phyloP scores from a whole-genome alignment of 2,329 filamentous ascomycete species.

The Aureobasidium sp. region DNA sequence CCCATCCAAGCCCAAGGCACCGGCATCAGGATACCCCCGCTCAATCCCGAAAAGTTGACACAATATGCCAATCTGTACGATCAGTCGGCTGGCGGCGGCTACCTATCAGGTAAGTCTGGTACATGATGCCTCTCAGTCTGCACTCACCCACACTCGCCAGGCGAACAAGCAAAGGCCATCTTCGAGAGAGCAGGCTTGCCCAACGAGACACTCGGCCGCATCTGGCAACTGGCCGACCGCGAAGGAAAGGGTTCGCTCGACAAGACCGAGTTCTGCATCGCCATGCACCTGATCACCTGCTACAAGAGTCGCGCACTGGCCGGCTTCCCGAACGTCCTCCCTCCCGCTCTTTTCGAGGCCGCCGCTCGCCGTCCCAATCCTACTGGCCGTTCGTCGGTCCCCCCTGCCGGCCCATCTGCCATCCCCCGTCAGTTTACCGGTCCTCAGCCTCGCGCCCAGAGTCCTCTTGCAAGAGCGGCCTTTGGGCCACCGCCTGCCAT shows the following conservation, averaged over 20 bases:
- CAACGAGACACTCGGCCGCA: slow-evolving; percentile 83
- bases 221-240: slow-evolving; percentile 92
- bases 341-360: slow-evolving; percentile 81
- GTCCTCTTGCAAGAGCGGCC: slow-evolving; percentile 44
- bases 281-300: slow-evolving; percentile 92
- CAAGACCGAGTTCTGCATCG: slow-evolving; percentile 88
- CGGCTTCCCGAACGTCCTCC: slow-evolving; percentile 68
- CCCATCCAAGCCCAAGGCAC: slow-evolving; percentile 34
- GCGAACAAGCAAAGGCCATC: slow-evolving; percentile 82
- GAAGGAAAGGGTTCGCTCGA: slow-evolving; percentile 84
- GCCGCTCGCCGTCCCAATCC: slow-evolving; percentile 58
- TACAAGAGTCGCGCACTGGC: slow-evolving; percentile 78
- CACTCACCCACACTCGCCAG: slow-evolving; percentile 31
- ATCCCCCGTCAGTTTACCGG: slow-evolving; percentile 81
- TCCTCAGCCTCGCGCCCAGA: slow-evolving; percentile 47
- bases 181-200: slow-evolving; percentile 88
- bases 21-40: slow-evolving; percentile 71
- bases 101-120: slow-evolving; percentile 53
- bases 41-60: slow-evolving; percentile 78
- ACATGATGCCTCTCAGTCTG: not conserved
- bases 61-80: slow-evolving; percentile 90
- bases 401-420: slow-evolving; percentile 49
- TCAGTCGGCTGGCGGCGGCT: slow-evolving; percentile 67
- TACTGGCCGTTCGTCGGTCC: slow-evolving; percentile 32
- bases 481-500: slow-evolving; percentile 41